Base-by-base conservation (phyloP, 2,329 filamentous ascomycete genomes). In the Balansia obtecta region DNA sequence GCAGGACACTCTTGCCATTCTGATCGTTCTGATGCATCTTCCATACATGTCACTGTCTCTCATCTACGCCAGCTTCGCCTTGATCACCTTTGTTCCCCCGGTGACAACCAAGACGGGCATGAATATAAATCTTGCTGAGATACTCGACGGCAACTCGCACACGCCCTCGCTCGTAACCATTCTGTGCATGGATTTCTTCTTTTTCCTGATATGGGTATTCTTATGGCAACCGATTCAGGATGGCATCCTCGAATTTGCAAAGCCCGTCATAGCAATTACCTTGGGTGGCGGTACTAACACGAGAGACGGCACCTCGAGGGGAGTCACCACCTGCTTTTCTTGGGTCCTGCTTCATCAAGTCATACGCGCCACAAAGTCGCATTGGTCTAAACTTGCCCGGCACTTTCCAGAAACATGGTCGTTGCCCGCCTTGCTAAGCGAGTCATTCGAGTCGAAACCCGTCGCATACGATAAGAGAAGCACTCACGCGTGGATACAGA, bases 1-100 rank as follows among this genome's bases (percentile, higher is more conserved):
- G 63, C 86, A 88, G 71, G 91, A 97, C 71, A 95, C 91, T 54
- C 88, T 96, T 69, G 89, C 91, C 64, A 95, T 97, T 62, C 82
- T 97, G 66, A 95, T 96, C 69, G 86, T 96, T 60, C 80, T 97
- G 58, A 86, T 96, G 68, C 90, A 95, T 65, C 81, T 96, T 10
- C 90, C 91, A 32, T 88, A 90, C 20, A 83, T 91, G 61, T 83
- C 91, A 52, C 77, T 96, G 61, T 91, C 89, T 56, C 76, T 88
- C 65, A 88, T 95, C 61, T 94, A 96, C 68, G 84, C 89, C 63
- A 79, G 95, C 57, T 97, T 96, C 69, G 89, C 91, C 58, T 84
- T 89, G 56, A 78, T 96, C 63, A 96, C 90, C 45, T 94, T 96
- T 64, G 88, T 95, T 55, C 87, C 89, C 44, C 86, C 88, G 16